phyloP scores from a whole-genome alignment of 805 yeast genomes.

The Candida maesae region DNA sequence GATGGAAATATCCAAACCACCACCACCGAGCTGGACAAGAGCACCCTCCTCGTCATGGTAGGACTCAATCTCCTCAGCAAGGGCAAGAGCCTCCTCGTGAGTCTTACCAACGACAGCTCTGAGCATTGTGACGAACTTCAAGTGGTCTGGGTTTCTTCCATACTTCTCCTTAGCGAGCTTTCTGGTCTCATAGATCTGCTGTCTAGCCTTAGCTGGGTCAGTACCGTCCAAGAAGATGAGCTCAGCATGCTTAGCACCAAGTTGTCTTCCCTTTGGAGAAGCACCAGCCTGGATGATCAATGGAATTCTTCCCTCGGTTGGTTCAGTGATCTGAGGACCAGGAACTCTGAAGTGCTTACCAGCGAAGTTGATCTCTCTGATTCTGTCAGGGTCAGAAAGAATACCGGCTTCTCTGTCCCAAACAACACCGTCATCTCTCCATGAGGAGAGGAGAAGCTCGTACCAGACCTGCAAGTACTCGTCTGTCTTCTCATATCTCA shows the following conservation, averaged over 20 bases:
- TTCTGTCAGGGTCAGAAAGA: slow-evolving; percentile 37
- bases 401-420: slow-evolving; percentile 29
- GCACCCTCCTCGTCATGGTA: slow-evolving; percentile 40
- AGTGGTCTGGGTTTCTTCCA: slow-evolving; percentile 36
- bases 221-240: slow-evolving; percentile 36
- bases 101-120: slow-evolving; percentile 39
- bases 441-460: slow-evolving; percentile 39
- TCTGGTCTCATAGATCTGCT: slow-evolving; percentile 33
- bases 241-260: slow-evolving; percentile 46
- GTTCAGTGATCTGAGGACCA: slow-evolving; percentile 42
- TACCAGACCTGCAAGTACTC: slow-evolving; percentile 42
- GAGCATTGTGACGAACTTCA: slow-evolving; percentile 37
- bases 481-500: slow-evolving; percentile 41
- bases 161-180: slow-evolving; percentile 33
- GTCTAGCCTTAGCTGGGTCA: slow-evolving; percentile 31
- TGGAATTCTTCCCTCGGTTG: slow-evolving; percentile 44
- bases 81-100: slow-evolving; percentile 39
- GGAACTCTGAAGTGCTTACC: slow-evolving; percentile 38
- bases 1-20: slow-evolving; percentile 41
- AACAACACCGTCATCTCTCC: slow-evolving; percentile 42
- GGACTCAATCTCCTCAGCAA: slow-evolving; percentile 31
- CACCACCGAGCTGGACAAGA: slow-evolving; percentile 44
- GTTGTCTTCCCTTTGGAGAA: slow-evolving; percentile 37
- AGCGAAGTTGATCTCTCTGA: slow-evolving; percentile 39
- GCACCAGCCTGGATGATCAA: slow-evolving; percentile 45